Evolutionary conservation across 176 grass and related monocot species (phyloP), one percentile per base, ranked within the genome.

Genomic region (Puccinellia tenuiflora): DNA sequence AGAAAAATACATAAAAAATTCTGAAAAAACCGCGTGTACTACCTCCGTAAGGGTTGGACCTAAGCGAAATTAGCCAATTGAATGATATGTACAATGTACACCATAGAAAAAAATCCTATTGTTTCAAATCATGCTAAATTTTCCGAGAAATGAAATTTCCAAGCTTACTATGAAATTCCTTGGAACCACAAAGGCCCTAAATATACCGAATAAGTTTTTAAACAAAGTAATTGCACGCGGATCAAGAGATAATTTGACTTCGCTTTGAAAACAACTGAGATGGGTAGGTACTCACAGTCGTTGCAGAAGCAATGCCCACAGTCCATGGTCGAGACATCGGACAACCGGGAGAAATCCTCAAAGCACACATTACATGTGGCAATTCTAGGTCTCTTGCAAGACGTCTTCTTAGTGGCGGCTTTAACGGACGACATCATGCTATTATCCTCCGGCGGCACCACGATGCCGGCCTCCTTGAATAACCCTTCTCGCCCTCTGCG

Each of bases 281-380:
- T 15, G 1, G 15, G 14, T 15, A 29, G 25, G 26, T 33, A 74
- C 71, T 74, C 26, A 74, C 71, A 74, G 1, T 74, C 45, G 43
- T 74, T 74, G 46, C 71, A 74, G 71, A 74, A 74, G 71, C 45
- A 51, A 74, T 74, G 71, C 45, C 71, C 71, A 21, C 71, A 74
- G 28, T 51, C 45, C 71, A 74, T 74, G 26, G 71, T 31, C 1
- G 45, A 74, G 26, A 51, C 26, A 6, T 21, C 9, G 9, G 43
- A 31, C 45, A 6, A 16, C 22, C 2, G 69, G 71, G 71, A 21
- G 9, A 74, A 16, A 28, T 74, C 71, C 45, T 51, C 71, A 33
- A 74, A 74, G 28, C 71, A 74, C 1, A 74, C 71, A 18, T 74
- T 51, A 46, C 71, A 74, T 48, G 43, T 51, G 71, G 18, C 2